A percentile compares a stretch with the other conserved stretches of the same genome.
phyloP scores from a whole-genome alignment of 2,329 filamentous ascomycete genomes.

The Neoascochyta sp. region DNA sequence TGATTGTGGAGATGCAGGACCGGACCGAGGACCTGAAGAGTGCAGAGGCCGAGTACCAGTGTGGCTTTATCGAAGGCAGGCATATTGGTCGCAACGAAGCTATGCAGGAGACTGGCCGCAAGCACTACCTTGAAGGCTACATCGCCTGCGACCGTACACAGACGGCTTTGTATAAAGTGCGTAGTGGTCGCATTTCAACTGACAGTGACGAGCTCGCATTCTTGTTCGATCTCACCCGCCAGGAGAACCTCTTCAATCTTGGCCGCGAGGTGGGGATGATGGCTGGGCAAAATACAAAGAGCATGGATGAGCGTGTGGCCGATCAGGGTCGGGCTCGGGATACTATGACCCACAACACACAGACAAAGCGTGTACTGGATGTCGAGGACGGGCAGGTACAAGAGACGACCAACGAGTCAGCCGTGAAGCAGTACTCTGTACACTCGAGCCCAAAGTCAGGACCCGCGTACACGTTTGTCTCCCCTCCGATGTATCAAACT shows the following conservation, averaged over 20 bases:
- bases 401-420: too few relatives aligned
- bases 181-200: slow-evolving; percentile 10
- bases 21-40: slow-evolving; percentile 1
- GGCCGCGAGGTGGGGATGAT: slow-evolving; percentile 8
- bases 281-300: too few relatives aligned
- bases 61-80: slow-evolving; percentile 6
- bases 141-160: slow-evolving; percentile 10
- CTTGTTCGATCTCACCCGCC: slow-evolving; percentile 15
- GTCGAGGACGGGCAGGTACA: too few relatives aligned
- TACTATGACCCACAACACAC: too few relatives aligned
- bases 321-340: too few relatives aligned
- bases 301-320: too few relatives aligned
- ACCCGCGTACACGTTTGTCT: too few relatives aligned
- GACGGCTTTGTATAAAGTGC: slow-evolving; percentile 8
- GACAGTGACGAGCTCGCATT: slow-evolving; percentile 18
- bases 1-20: slow-evolving; percentile 1
- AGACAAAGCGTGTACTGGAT: too few relatives aligned
- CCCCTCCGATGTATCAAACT: too few relatives aligned
- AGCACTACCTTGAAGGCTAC: slow-evolving; percentile 20
- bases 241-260: slow-evolving; percentile 12
- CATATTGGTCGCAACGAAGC: slow-evolving; percentile 1
- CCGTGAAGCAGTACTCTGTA: too few relatives aligned
- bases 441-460: too few relatives aligned
- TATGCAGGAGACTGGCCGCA: neutral
- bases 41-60: slow-evolving; percentile 9